Percentiles rank a stretch among this genome's conserved stretches.
Conservation (phyloP, 805 yeast genomes). For the Spathaspora hagerdaliae region DNA sequence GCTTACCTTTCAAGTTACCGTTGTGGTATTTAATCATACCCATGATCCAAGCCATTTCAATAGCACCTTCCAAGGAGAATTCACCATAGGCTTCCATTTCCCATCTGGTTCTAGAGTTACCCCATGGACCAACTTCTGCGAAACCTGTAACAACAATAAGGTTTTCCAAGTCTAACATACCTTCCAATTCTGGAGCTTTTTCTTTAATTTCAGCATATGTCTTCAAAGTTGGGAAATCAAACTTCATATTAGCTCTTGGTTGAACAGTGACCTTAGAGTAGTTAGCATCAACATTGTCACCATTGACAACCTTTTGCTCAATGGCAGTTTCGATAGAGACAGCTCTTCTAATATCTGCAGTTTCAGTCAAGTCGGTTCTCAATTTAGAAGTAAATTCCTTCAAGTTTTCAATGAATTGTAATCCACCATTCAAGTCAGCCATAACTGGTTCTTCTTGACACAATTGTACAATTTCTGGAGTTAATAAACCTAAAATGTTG, state of each 20-base stretch:
- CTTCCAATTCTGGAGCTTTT: conserved; percentile 73
- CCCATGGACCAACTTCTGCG: conserved; percentile 99
- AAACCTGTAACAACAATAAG: conserved; percentile 97
- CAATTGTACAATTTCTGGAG: conserved; percentile 76
- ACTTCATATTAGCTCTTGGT: conserved; percentile 94
- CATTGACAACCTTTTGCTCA: conserved; percentile 81
- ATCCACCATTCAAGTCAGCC: conserved; percentile 99
- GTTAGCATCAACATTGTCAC: conserved; percentile 84
- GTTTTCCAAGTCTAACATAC: conserved; percentile 85
- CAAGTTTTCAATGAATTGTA: conserved; percentile 88
- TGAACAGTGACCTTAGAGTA: conserved; percentile 72
- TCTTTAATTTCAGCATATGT: conserved; percentile 68
- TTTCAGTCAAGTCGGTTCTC: conserved; percentile 72
- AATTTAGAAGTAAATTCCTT: conserved; percentile 80
- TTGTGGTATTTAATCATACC: conserved; percentile 94
- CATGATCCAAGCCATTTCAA: conserved; percentile 99
- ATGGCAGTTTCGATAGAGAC: conserved; percentile 90
- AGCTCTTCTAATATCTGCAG: conserved; percentile 91
- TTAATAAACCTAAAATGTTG: conserved; percentile 90
- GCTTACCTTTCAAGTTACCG: conserved; percentile 83
- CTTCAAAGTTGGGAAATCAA: conserved; percentile 88
- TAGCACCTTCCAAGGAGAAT: conserved; percentile 94
- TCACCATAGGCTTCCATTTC: conserved; percentile 97
- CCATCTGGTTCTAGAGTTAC: conserved; percentile 98
- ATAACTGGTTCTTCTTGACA: conserved; percentile 93